Conservation (phyloP, 1,284 basidiomycete genomes). For the Fomes fomentarius region DNA sequence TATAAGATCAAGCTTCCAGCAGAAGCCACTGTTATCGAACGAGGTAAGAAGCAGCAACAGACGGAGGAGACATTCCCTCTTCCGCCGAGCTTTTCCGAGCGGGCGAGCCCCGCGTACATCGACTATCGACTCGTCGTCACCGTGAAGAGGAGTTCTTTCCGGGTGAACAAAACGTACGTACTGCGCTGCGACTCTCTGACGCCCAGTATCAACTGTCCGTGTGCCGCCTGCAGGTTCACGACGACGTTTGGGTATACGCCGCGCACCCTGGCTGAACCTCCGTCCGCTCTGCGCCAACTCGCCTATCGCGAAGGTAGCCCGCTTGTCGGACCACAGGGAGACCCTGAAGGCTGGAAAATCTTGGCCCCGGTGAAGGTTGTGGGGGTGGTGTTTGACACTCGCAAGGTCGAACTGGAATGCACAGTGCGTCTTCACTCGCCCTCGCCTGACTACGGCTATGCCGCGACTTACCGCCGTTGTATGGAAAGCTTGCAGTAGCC, state of each 20-base stretch:
- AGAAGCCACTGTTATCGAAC: slow-evolving; percentile 29
- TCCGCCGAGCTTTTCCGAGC: slow-evolving; percentile 42
- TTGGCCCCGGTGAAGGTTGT: slow-evolving; percentile 31
- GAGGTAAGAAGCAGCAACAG: slow-evolving; percentile 22
- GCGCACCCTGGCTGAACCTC: slow-evolving; percentile 34
- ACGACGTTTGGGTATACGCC: slow-evolving; percentile 39
- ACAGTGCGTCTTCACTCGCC: slow-evolving; percentile 38
- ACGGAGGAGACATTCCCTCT: slow-evolving; percentile 20
- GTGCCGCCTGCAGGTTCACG: slow-evolving; percentile 23
- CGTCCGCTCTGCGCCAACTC: slow-evolving; percentile 34
- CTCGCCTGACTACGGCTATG: neutral
- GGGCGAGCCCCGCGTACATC: slow-evolving; percentile 41
- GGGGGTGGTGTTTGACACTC: slow-evolving; percentile 36
- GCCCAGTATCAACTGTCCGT: no score
- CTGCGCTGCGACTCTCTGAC: no score
- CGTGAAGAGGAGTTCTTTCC: slow-evolving; percentile 35
- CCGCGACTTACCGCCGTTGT: neutral
- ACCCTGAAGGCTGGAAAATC: slow-evolving; percentile 41
- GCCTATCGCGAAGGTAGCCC: slow-evolving; percentile 34
- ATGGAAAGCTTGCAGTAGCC: slow-evolving; percentile 50
- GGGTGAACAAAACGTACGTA: slow-evolving; percentile 38
- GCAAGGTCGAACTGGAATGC: slow-evolving; percentile 39
- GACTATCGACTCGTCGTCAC: slow-evolving; percentile 43
- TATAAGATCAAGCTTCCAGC: slow-evolving; percentile 37
- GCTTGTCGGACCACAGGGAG: slow-evolving; percentile 35